Percentiles rank a stretch among this genome's conserved stretches.
phyloP scores from a whole-genome alignment of 1,284 basidiomycete species.

The Ceratobasidium papillatum region DNA sequence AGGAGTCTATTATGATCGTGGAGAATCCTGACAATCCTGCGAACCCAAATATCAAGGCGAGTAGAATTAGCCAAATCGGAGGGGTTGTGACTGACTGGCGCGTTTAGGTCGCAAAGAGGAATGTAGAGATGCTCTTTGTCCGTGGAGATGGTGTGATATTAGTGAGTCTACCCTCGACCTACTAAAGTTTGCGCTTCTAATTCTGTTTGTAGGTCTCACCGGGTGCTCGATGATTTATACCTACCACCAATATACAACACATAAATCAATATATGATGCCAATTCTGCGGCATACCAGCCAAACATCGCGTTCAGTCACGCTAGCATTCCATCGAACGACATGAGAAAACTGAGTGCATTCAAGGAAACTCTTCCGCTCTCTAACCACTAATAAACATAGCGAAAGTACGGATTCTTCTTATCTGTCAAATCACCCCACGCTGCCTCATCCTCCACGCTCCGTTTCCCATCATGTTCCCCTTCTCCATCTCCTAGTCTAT shows the following conservation, averaged over 20 bases:
- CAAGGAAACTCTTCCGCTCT: slow-evolving; percentile 44
- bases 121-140: slow-evolving; percentile 98
- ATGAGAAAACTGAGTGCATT: background rate
- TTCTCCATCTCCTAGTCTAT: slow-evolving; percentile 31
- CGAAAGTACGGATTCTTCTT: slow-evolving; percentile 46
- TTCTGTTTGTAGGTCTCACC: slow-evolving; percentile 69
- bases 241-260: slow-evolving; percentile 48
- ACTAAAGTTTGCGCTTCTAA: slow-evolving; percentile 40
- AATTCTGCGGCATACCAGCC: slow-evolving; percentile 17
- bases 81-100: slow-evolving; percentile 49
- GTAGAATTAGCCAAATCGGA: background rate
- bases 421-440: slow-evolving; percentile 47
- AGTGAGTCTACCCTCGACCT: slow-evolving; percentile 59
- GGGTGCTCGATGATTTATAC: slow-evolving; percentile 45
- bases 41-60: slow-evolving; percentile 35
- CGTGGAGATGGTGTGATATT: slow-evolving; percentile 94
- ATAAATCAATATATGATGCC: slow-evolving; percentile 46
- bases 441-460: slow-evolving; percentile 29
- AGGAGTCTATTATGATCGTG: slow-evolving; percentile 94
- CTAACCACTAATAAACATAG: slow-evolving; percentile 45
- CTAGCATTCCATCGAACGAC: too few species aligned
- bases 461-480: slow-evolving; percentile 44
- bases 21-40: slow-evolving; percentile 62
- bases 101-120: slow-evolving; percentile 86
- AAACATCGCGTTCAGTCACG: too few species aligned